phyloP scores from a whole-genome alignment of 1,284 basidiomycete genomes.

The Xanthoconium separans region DNA sequence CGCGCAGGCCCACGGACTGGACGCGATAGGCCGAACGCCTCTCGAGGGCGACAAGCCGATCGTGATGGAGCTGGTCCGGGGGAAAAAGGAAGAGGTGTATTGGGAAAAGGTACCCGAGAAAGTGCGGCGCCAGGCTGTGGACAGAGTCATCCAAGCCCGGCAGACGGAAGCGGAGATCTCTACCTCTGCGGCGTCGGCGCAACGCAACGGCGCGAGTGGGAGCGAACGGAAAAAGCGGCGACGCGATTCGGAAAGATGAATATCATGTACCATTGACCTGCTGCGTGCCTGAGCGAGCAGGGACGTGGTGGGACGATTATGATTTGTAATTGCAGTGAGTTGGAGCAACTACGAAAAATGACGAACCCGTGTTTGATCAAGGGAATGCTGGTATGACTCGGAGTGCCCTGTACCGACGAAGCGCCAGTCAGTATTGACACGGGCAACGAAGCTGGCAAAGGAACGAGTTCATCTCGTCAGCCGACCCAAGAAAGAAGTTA shows the following conservation, averaged over 20 bases:
- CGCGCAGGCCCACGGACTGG: slow-evolving; percentile 50
- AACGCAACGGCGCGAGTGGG: not conserved
- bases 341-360: no score
- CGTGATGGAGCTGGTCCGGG: slow-evolving; percentile 53
- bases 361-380: no score
- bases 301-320: no score
- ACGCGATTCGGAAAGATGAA: not conserved
- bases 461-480: no score
- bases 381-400: no score
- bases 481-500: no score
- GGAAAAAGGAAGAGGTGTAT: slow-evolving; percentile 66
- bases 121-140: slow-evolving; percentile 59
- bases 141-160: slow-evolving; percentile 34
- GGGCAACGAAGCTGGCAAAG: no score
- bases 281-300: no score
- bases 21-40: slow-evolving; percentile 37
- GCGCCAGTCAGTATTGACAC: no score
- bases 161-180: not conserved
- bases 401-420: no score
- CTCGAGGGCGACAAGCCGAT: slow-evolving; percentile 36
- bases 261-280: no score
- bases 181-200: not conserved
- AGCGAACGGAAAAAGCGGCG: not conserved
- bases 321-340: no score
- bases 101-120: slow-evolving; percentile 78